Percentiles rank a stretch among this genome's conserved stretches.
Evolutionary conservation across 2,329 filamentous ascomycete genomes (phyloP).

Genomic region (Triangularia setosa): DNA sequence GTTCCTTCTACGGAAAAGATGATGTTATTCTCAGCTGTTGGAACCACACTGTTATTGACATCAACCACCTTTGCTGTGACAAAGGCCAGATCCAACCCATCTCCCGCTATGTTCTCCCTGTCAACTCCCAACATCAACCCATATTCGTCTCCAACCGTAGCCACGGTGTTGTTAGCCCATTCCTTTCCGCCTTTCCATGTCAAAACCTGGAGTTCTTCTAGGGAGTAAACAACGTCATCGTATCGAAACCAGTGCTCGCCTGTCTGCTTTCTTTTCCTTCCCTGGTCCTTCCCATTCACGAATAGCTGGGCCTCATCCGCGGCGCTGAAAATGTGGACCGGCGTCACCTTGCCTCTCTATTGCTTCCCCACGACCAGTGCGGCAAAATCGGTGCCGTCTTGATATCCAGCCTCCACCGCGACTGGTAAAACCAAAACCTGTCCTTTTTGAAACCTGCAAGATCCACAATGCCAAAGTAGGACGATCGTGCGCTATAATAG

Average conservation of each 20-base stretch:
- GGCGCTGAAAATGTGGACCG: slow-evolving; percentile 50
- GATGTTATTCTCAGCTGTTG: slow-evolving; percentile 39
- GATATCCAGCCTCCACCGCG: slow-evolving; percentile 48
- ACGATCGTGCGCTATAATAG: slow-evolving; percentile 45
- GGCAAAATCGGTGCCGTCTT: slow-evolving; percentile 50
- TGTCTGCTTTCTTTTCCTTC: slow-evolving; percentile 33
- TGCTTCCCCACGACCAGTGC: slow-evolving; percentile 49
- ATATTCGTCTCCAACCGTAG: slow-evolving; percentile 39
- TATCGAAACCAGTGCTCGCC: slow-evolving; percentile 49
- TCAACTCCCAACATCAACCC: slow-evolving; percentile 35
- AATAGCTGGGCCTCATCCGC: slow-evolving; percentile 53
- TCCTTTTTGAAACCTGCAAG: slow-evolving; percentile 56
- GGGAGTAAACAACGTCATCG: slow-evolving; percentile 46
- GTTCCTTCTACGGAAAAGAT: slow-evolving; percentile 41
- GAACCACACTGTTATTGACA: slow-evolving; percentile 39
- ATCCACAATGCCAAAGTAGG: slow-evolving; percentile 55
- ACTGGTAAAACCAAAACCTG: slow-evolving; percentile 52
- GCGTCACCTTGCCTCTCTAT: slow-evolving; percentile 40
- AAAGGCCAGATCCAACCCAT: slow-evolving; percentile 45
- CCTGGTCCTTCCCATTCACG: slow-evolving; percentile 45
- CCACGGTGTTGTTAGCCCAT: slow-evolving; percentile 42
- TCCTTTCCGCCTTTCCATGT: slow-evolving; percentile 43
- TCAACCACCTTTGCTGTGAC: slow-evolving; percentile 45
- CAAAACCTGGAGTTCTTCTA: slow-evolving; percentile 45
- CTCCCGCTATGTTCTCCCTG: slow-evolving; percentile 34